A percentile compares a stretch with the other conserved stretches of the same genome.
phyloP scores from a whole-genome alignment of 441 rosid species.

The Gossypium aridum region DNA sequence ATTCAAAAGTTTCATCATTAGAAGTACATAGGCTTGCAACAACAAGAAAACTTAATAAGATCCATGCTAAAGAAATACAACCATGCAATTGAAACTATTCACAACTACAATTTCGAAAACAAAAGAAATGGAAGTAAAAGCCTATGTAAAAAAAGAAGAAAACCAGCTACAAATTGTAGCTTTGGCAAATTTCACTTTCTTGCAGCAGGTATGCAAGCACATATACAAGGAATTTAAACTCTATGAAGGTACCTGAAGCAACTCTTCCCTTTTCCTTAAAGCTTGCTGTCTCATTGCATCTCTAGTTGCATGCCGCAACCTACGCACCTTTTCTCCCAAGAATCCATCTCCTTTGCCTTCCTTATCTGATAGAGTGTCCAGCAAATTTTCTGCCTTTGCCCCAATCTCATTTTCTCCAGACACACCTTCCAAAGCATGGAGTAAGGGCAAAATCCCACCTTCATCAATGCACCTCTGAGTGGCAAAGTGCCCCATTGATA shows the following conservation, averaged over 20 bases:
- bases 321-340: constrained; percentile 71
- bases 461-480: constrained; percentile 88
- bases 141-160: not conserved
- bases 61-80: not conserved
- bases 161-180: not conserved
- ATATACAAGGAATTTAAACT: not conserved
- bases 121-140: not conserved
- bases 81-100: not conserved
- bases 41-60: not conserved
- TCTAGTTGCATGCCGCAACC: constrained; percentile 84
- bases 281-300: constrained; percentile 98
- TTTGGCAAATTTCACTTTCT: not conserved
- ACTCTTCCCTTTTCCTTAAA: constrained; percentile 75
- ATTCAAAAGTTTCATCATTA: not conserved
- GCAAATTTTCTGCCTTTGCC: constrained; percentile 96
- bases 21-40: not conserved
- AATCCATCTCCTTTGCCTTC: constrained; percentile 98
- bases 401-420: constrained; percentile 97
- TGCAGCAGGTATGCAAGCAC: not conserved
- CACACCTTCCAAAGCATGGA: constrained; percentile 97
- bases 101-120: not conserved
- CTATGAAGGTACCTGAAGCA: constrained; percentile 67
- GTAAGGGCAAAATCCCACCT: constrained; percentile 86
- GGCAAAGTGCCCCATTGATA: constrained; percentile 96
- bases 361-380: constrained; percentile 89